Evolutionary conservation across 2,329 filamentous ascomycete species (phyloP).

Genomic region (Lizonia empirigonia): DNA sequence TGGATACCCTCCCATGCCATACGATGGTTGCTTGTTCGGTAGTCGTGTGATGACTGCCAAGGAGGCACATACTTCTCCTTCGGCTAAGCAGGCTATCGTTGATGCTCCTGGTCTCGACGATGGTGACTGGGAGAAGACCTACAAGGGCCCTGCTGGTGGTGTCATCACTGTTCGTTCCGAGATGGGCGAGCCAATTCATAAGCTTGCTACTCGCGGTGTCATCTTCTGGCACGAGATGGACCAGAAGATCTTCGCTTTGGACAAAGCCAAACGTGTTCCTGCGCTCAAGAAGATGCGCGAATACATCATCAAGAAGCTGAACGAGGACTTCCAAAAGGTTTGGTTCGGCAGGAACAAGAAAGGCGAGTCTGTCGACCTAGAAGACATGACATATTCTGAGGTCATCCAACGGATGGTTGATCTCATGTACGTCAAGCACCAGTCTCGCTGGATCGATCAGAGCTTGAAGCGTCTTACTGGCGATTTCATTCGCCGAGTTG

Average conservation of each 20-base stretch:
- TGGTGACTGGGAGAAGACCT: slow-evolving; percentile 54
- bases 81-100: slow-evolving; percentile 54
- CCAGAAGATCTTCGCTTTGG: slow-evolving; percentile 93
- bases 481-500: slow-evolving; percentile 94
- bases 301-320: slow-evolving; percentile 55
- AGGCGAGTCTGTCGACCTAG: slow-evolving; percentile 53
- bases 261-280: slow-evolving; percentile 70
- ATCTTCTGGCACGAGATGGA: slow-evolving; percentile 99
- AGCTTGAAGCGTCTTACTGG: slow-evolving; percentile 83
- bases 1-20: slow-evolving; percentile 55
- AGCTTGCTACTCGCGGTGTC: slow-evolving; percentile 95
- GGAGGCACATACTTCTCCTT: slow-evolving; percentile 52
- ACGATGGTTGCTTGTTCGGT: slow-evolving; percentile 55
- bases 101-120: slow-evolving; percentile 52
- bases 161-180: slow-evolving; percentile 96
- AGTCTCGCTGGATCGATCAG: slow-evolving; percentile 57
- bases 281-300: slow-evolving; percentile 53
- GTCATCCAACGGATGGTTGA: slow-evolving; percentile 54
- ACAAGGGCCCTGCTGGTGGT: slow-evolving; percentile 78
- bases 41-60: slow-evolving; percentile 57
- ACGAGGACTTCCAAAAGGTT: slow-evolving; percentile 56
- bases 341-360: slow-evolving; percentile 55
- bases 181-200: slow-evolving; percentile 99
- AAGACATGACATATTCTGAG: slow-evolving; percentile 57
- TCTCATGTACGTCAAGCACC: slow-evolving; percentile 54